phyloP scores from a whole-genome alignment of 1,284 basidiomycete genomes.

The Neotropicomus parvogracilis region DNA sequence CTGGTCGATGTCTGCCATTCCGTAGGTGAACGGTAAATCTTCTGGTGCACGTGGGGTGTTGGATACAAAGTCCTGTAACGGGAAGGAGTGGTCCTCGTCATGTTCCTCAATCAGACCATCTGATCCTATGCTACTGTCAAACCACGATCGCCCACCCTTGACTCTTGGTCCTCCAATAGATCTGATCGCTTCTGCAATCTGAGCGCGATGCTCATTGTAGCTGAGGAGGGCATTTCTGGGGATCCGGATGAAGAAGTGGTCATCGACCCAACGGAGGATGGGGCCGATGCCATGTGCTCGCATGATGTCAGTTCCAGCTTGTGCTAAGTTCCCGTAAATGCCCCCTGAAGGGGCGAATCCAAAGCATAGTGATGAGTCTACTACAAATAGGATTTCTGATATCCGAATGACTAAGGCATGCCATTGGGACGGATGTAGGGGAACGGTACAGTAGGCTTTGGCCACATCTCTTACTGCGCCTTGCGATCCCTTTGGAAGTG shows the following conservation, averaged over 20 bases:
- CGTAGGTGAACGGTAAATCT: neutral
- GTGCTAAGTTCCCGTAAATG: no score
- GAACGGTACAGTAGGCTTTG: conserved; percentile 9
- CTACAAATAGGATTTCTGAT: neutral
- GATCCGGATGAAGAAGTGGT: neutral
- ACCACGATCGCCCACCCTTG: conserved; percentile 5
- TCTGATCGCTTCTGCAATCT: no score
- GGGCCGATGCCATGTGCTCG: neutral
- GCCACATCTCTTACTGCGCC: neutral
- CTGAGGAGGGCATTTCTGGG: no score
- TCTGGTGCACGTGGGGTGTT: no score
- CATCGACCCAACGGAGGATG: neutral
- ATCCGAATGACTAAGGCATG: neutral
- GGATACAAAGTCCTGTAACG: neutral
- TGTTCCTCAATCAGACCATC: no score
- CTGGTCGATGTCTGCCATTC: conserved; percentile 4
- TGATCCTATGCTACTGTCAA: neutral
- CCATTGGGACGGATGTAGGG: neutral
- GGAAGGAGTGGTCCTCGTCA: conserved; percentile 1
- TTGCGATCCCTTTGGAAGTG: neutral
- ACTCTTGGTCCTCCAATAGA: neutral
- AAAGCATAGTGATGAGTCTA: neutral
- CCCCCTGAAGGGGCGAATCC: no score
- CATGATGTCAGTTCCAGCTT: neutral
- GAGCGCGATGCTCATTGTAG: neutral